Conservation (phyloP, 2,329 filamentous ascomycete genomes). For the Ambrosiella cleistominuta region DNA sequence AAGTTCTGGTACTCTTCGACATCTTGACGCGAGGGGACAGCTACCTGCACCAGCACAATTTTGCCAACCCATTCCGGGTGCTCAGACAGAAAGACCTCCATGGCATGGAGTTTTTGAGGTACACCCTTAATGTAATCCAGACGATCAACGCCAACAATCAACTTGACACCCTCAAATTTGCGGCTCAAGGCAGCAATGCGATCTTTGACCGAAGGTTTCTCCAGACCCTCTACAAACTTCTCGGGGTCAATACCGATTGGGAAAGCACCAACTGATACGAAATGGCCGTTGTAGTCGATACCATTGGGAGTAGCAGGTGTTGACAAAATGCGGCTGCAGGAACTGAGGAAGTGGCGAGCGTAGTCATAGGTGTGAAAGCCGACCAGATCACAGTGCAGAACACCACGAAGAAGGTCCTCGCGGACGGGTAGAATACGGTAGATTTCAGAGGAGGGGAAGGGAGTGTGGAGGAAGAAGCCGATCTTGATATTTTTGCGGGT, state of each 20-base stretch:
- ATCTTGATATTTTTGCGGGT: conserved; percentile 87
- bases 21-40: conserved; percentile 83
- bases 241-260: conserved; percentile 96
- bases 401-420: conserved; percentile 69
- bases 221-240: conserved; percentile 78
- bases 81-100: conserved; percentile 92
- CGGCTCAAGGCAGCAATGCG: conserved; percentile 69
- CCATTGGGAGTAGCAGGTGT: conserved; percentile 77
- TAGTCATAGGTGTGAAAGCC: conserved; percentile 99
- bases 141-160: conserved; percentile 91
- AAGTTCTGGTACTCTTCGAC: conserved; percentile 97
- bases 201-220: conserved; percentile 71
- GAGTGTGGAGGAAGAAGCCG: conserved; percentile 94
- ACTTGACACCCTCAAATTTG: conserved; percentile 89
- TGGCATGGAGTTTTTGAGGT: conserved; percentile 87
- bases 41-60: conserved; percentile 89
- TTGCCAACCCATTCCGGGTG: conserved; percentile 98
- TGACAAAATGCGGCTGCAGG: conserved; percentile 80
- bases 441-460: conserved; percentile 92
- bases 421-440: conserved; percentile 89
- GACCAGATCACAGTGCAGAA: conserved; percentile 85
- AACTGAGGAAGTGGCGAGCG: conserved; percentile 90
- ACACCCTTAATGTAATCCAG: conserved; percentile 98
- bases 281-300: conserved; percentile 75
- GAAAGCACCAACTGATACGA: conserved; percentile 84